Evolutionary conservation across 805 yeast species (phyloP).

Genomic region (Sporopachydermia quercuum): DNA sequence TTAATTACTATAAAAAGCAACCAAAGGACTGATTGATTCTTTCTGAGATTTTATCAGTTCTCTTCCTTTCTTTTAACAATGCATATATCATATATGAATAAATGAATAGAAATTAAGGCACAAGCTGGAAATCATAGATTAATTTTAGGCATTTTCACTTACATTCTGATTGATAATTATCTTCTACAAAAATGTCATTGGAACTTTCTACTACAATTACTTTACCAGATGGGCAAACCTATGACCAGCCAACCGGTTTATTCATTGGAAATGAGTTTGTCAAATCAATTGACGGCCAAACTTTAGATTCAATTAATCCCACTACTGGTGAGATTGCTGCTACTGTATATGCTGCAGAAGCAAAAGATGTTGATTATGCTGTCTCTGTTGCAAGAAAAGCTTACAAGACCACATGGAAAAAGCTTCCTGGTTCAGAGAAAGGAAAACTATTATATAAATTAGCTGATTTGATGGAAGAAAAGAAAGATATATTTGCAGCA

Average conservation of each 20-base stretch:
- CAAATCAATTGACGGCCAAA: constrained; percentile 33
- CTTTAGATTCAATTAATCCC: constrained; percentile 29
- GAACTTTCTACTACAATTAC: constrained; percentile 36
- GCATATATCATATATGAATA: no score
- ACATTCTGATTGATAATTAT: no score
- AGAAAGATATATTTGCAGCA: constrained; percentile 35
- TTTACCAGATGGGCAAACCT: constrained; percentile 50
- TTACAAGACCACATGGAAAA: constrained; percentile 31
- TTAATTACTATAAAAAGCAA: no score
- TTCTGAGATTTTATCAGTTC: no score
- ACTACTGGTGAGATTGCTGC: constrained; percentile 37
- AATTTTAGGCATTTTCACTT: no score
- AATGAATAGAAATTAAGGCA: no score
- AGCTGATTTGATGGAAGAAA: constrained; percentile 33
- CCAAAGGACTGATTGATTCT: no score
- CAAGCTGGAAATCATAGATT: no score
- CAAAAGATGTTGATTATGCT: constrained; percentile 38
- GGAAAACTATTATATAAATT: constrained; percentile 32
- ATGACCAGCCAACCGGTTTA: constrained; percentile 75
- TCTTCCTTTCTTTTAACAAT: no score
- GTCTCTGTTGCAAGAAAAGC: constrained; percentile 38
- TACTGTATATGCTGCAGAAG: constrained; percentile 33
- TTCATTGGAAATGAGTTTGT: constrained; percentile 81
- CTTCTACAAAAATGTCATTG: constrained; percentile 33
- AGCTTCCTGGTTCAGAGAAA: constrained; percentile 29